These are phyloP conservation scores for Rhizopogon vulgaris DNA, from an alignment of 768 basidiomycete genomes.

Conservation along the genomic window DNA sequence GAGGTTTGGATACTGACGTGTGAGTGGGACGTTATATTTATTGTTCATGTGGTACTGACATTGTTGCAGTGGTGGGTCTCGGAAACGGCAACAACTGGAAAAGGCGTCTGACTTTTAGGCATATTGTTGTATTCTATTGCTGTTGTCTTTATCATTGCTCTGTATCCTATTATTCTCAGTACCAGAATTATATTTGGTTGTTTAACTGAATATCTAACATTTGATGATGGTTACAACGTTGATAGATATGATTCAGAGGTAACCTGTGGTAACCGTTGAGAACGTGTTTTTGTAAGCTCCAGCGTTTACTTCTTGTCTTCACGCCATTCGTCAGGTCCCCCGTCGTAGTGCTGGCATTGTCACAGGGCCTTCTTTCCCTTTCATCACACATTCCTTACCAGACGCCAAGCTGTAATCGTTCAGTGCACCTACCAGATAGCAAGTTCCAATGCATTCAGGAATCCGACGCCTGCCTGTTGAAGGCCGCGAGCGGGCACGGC, in stretches of 20 bases:
- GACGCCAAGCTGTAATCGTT: not conserved
- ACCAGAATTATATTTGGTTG: too few species aligned
- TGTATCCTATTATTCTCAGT: slow-evolving; percentile 1
- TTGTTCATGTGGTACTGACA: not conserved
- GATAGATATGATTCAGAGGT: too few species aligned
- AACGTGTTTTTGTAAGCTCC: not conserved
- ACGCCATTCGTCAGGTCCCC: not conserved
- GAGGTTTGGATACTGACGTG: slow-evolving; percentile 75
- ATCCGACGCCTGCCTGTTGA: slow-evolving; percentile 24
- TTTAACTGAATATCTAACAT: not conserved
- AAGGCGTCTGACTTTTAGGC: slow-evolving; percentile 44
- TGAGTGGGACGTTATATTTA: slow-evolving; percentile 30
- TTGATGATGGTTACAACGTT: too few species aligned
- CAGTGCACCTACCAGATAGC: not conserved
- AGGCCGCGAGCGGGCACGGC: slow-evolving; percentile 19
- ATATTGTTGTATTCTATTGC: slow-evolving; percentile 2
- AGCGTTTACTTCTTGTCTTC: not conserved
- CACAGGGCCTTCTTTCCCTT: not conserved
- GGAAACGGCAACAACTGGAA: slow-evolving; percentile 67
- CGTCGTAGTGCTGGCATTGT: not conserved
- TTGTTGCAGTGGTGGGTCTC: slow-evolving; percentile 42
- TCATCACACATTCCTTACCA: slow-evolving; percentile 1
- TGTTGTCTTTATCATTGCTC: not conserved
- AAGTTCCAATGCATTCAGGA: slow-evolving; percentile 17
- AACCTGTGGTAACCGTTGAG: not conserved